Evolutionary conservation across 2,329 filamentous ascomycete species (phyloP), one percentile per base, ranked within the genome.

Genomic region (Penicillium vulpinum): DNA sequence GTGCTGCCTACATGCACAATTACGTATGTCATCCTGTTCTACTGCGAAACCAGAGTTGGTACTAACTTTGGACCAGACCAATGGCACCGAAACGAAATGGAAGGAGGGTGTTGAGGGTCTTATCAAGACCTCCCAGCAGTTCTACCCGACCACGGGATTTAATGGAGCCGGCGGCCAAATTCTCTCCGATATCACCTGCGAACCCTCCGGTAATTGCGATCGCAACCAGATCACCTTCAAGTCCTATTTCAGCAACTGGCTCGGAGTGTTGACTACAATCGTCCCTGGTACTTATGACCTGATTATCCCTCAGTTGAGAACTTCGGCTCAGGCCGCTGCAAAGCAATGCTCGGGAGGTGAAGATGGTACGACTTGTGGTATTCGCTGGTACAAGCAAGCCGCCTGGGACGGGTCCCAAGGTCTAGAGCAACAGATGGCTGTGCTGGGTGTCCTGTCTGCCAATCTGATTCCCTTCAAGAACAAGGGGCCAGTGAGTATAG

Each of bases 191-290:
- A 75, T 84, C 3, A 80, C 86, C 13, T 93, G 90, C 74, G 88
- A 92, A 65, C 73, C 79, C 3, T 76, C 71, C 10, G 68, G 71
- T 28, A 83, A 78, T 38, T 94, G 90, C 76, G 87, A 87, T 52
- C 81, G 83, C 46, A 90, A 93, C 66, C 89, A 91, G 79, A 74
- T 84, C 58, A 85, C 83, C 2, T 92, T 89, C 82, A 91, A 91
- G 74, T 87, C 87, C 21, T 88, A 88, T 63, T 78, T 90, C 16
- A 81, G 85, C 63, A 83, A 87, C 26, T 90, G 87, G 85, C 75
- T 91, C 63, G 80, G 85, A 3, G 79, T 83, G 31, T 79, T 84
- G 5, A 83, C 85, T 4, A 81, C 87, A 63, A 64, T 91, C 24
- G 87, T 83, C 0, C 88, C 88, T 0, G 81, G 80, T 52, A 86